phyloP scores from a whole-genome alignment of 2,329 filamentous ascomycete species.

The Hymenoscyphus infarciens region DNA sequence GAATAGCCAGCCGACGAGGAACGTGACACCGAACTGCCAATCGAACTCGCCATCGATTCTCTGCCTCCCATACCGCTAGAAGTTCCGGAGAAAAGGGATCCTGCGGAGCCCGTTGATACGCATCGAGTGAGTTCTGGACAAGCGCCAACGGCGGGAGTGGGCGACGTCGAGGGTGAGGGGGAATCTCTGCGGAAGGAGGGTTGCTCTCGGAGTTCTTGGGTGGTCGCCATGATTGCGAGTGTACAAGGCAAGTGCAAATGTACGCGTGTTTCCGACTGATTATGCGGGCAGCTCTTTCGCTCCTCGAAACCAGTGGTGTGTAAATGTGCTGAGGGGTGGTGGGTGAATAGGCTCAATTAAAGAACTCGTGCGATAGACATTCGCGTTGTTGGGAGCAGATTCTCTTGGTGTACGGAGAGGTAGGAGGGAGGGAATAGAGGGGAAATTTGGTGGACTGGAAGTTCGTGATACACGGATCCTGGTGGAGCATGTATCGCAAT shows the following conservation, averaged over 20 bases:
- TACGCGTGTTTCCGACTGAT: slow-evolving; percentile 16
- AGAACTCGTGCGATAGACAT: background rate
- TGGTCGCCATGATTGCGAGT: slow-evolving; percentile 40
- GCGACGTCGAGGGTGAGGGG: slow-evolving; percentile 61
- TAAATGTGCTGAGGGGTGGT: background rate
- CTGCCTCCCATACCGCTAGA: slow-evolving; percentile 40
- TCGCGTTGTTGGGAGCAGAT: background rate
- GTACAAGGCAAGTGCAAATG: background rate
- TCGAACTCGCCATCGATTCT: slow-evolving; percentile 51
- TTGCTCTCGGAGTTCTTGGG: slow-evolving; percentile 28
- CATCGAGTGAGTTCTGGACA: slow-evolving; percentile 59
- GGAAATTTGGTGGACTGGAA: slow-evolving; percentile 9
- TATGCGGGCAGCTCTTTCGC: slow-evolving; percentile 13
- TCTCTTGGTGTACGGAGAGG: background rate
- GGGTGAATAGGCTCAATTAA: background rate
- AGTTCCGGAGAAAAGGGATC: slow-evolving; percentile 47
- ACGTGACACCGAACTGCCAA: slow-evolving; percentile 50
- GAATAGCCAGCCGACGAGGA: slow-evolving; percentile 58
- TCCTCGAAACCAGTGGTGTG: background rate
- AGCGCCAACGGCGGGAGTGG: slow-evolving; percentile 59
- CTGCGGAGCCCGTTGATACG: slow-evolving; percentile 52
- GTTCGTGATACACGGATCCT: slow-evolving; percentile 21
- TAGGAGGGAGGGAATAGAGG: background rate
- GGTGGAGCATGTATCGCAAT: slow-evolving; percentile 17
- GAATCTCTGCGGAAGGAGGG: slow-evolving; percentile 41